A percentile compares a stretch with the other conserved stretches of the same genome.
Conservation (phyloP, 2,329 filamentous ascomycete genomes). For the Calonectria multiphialidica region DNA sequence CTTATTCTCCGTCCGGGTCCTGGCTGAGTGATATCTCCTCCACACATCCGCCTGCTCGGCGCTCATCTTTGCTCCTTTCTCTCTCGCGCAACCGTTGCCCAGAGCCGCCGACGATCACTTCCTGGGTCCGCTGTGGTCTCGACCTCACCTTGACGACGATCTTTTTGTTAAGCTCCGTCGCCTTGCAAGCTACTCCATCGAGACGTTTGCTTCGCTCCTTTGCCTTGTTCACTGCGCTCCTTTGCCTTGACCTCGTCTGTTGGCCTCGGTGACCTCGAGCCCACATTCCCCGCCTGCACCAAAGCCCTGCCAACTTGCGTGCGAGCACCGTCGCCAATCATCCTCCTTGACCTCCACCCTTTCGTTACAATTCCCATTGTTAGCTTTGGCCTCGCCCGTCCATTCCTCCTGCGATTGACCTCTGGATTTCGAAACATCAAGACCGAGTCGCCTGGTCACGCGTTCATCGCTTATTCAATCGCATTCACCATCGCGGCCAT, state of each 20-base stretch:
- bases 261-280: conserved; percentile 14
- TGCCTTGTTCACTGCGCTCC: conserved; percentile 10
- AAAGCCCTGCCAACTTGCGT: conserved; percentile 16
- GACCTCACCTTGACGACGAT: conserved; percentile 31
- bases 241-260: neutral
- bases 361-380: conserved; percentile 30
- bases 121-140: conserved; percentile 33
- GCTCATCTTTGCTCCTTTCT: conserved; percentile 36
- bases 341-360: conserved; percentile 3
- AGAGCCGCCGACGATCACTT: conserved; percentile 42
- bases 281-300: conserved; percentile 13
- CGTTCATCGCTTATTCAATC: conserved; percentile 28
- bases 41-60: conserved; percentile 12
- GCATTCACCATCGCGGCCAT: conserved; percentile 1
- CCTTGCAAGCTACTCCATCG: conserved; percentile 6
- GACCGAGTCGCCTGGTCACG: conserved; percentile 2
- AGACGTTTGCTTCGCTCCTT: conserved; percentile 26
- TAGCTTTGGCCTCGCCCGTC: conserved; percentile 27
- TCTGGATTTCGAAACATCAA: neutral
- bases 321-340: conserved; percentile 20
- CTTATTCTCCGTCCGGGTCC: conserved; percentile 21
- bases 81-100: conserved; percentile 30
- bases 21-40: conserved; percentile 22
- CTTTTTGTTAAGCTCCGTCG: conserved; percentile 24
- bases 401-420: conserved; percentile 23